Base-by-base conservation (phyloP, 2,329 filamentous ascomycete genomes). In the Graphilbum fragrans region DNA sequence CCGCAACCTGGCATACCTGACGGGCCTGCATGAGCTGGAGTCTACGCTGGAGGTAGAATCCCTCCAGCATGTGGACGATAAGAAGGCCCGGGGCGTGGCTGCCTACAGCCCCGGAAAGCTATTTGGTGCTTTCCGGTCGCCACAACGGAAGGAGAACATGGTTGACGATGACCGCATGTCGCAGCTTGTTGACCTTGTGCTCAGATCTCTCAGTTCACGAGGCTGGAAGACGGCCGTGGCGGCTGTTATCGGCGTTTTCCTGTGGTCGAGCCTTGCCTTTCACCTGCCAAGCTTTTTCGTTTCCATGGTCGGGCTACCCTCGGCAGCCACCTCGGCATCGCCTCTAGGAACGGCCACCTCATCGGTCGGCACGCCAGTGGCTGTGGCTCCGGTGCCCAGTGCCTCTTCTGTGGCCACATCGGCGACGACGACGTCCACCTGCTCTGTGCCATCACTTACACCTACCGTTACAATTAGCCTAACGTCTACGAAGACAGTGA, bases 1-100 rank as follows among this genome's bases (percentile, higher is more conserved):
- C 50, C 60, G 67, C 44, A 70, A 71, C 47, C 52, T 72, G 19
- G 66, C 68, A n/a, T 66, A 64, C 42, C 52, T 72, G 32, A 69
- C 67, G 8, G 60, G 61, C 4, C 50, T 65, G 23, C 47, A 51
- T 12, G 53, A 58, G 25, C 21, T 17, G 29, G 12, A 20, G 36
- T 14, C 21, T 31, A n/a, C 12, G 22, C 18, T 16, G 18, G 12
- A 12, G 23, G 23, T 12, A 12, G 23, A 7, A 27, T 27, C 23
- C 23, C 12, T 12, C 7, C 23, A 12, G 23, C 8, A 32, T 32
- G 29, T 5, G 5, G n/a, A 32, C 29, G n/a, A 16, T 16, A n/a
- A 6, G 29, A 32, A 32, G 7, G 6, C 29, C 7, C 16, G 7
- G 31, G 17, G 4, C 23, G 23, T 11, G 21, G 23, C 23, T 7